Evolutionary conservation across 1,139 yeast genomes (phyloP).

Genomic region (Geotrichum aggregatum): DNA sequence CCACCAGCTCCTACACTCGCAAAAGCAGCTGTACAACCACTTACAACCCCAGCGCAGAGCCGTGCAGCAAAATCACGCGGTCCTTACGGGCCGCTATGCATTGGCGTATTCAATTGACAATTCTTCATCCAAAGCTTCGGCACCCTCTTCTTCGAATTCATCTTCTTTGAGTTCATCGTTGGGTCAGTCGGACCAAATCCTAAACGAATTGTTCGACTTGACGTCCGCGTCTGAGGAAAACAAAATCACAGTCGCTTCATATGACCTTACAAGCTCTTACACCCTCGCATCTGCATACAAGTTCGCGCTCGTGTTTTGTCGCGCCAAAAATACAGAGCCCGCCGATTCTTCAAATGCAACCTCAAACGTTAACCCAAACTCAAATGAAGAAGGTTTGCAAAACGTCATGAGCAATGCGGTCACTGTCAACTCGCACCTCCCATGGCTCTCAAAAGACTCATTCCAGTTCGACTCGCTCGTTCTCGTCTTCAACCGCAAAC

Average conservation of each 20-base stretch:
- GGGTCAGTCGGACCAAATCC: background rate
- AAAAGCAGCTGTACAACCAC: conserved; percentile 14
- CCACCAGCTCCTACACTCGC: conserved; percentile 10
- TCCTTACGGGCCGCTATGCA: conserved; percentile 13
- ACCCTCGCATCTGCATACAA: conserved; percentile 12
- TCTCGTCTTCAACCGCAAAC: conserved; percentile 16
- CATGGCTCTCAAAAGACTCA: conserved; percentile 14
- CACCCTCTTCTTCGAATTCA: too few relatives aligned
- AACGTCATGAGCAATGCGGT: background rate
- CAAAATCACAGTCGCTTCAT: conserved; percentile 11
- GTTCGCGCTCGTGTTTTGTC: conserved; percentile 18
- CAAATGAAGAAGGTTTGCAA: background rate
- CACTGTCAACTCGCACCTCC: conserved; percentile 2
- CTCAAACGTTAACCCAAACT: background rate
- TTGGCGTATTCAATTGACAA: too few relatives aligned
- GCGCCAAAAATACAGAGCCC: background rate
- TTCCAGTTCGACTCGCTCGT: conserved; percentile 15
- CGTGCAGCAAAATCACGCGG: conserved; percentile 11
- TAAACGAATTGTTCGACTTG: conserved; percentile 6
- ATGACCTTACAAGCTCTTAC: conserved; percentile 17
- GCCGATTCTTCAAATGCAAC: background rate
- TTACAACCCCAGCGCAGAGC: conserved; percentile 13
- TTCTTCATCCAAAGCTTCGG: too few relatives aligned
- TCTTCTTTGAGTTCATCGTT: too few relatives aligned
- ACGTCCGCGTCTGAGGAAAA: background rate